Evolutionary conservation across 2,329 filamentous ascomycete genomes (phyloP).

Genomic region (Pseudohalonectria lignicola): DNA sequence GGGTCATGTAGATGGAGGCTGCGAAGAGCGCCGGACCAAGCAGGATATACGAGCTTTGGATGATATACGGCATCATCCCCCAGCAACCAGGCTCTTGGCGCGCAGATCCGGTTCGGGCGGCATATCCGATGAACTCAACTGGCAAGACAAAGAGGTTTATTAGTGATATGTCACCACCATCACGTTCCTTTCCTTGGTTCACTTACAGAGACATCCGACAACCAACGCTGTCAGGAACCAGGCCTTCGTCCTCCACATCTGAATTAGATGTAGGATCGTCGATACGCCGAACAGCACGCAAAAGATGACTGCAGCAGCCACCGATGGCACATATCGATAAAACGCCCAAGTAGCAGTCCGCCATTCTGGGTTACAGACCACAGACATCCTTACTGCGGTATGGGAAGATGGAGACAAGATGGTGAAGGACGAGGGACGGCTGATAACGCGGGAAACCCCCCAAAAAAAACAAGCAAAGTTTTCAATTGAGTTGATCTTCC

Average conservation of each 20-base stretch:
- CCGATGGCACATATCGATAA: conserved; percentile 5
- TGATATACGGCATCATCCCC: conserved; percentile 24
- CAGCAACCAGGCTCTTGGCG: conserved; percentile 18
- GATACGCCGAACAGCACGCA: conserved; percentile 3
- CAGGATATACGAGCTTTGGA: conserved; percentile 31
- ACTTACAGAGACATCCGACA: conserved; percentile 8
- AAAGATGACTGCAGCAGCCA: conserved; percentile 5
- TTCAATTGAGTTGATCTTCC: no score
- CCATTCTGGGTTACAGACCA: no score
- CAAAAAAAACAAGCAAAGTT: no score
- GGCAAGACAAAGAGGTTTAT: neutral
- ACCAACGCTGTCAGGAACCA: conserved; percentile 9
- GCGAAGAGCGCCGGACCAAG: conserved; percentile 35
- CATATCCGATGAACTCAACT: conserved; percentile 7
- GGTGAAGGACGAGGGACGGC: no score
- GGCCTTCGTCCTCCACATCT: conserved; percentile 2
- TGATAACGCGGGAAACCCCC: no score
- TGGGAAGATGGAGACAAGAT: no score
- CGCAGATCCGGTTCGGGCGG: conserved; percentile 12
- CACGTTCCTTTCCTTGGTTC: no score
- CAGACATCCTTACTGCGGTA: no score
- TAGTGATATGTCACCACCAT: no score
- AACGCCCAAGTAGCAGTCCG: no score
- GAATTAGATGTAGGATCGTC: conserved; percentile 1
- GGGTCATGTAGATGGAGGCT: no score